phyloP scores from a whole-genome alignment of 2,329 filamentous ascomycete species.

The Fusarium sp. region DNA sequence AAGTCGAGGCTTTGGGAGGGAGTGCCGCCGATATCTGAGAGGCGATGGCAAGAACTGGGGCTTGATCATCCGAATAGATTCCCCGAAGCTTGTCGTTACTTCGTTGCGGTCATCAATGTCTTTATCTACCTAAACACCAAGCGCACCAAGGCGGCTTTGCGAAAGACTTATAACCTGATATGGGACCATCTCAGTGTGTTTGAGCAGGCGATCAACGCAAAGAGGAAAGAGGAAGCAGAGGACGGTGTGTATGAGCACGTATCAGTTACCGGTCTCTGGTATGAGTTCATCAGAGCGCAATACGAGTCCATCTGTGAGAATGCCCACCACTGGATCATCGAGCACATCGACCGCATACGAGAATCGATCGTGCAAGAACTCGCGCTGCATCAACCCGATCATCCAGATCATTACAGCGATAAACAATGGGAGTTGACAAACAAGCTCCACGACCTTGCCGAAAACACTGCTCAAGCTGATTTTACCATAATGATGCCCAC shows the following conservation, averaged over 20 bases:
- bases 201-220: constrained; percentile 40
- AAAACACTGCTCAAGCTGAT: constrained; percentile 37
- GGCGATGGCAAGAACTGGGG: constrained; percentile 37
- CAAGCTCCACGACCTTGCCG: constrained; percentile 37
- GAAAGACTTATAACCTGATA: constrained; percentile 42
- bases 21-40: constrained; percentile 40
- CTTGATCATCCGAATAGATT: constrained; percentile 39
- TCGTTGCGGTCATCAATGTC: constrained; percentile 32
- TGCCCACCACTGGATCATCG: constrained; percentile 41
- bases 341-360: constrained; percentile 35
- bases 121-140: constrained; percentile 43
- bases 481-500: constrained; percentile 40
- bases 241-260: neutral
- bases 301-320: constrained; percentile 30
- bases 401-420: neutral
- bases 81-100: constrained; percentile 36
- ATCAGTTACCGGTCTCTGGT: constrained; percentile 37
- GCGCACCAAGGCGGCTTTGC: constrained; percentile 25
- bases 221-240: neutral
- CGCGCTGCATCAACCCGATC: neutral
- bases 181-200: constrained; percentile 37
- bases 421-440: constrained; percentile 33
- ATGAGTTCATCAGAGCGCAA: constrained; percentile 39
- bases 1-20: constrained; percentile 45
- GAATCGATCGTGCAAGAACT: constrained; percentile 20